Base-by-base conservation (phyloP, 2,329 filamentous ascomycete species). In the Hypoxylon sp. region DNA sequence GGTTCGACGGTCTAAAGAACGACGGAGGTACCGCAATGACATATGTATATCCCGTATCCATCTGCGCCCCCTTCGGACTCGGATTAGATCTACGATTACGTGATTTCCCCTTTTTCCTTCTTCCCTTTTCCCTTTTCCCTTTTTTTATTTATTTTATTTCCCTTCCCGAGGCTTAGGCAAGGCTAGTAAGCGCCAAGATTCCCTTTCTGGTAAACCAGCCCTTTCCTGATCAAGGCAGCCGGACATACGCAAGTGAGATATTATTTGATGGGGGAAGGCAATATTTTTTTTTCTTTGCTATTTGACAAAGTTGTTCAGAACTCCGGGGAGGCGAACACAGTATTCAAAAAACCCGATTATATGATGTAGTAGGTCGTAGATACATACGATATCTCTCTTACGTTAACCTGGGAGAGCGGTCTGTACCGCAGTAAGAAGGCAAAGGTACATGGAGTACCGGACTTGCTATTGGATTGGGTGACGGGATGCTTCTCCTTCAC, bases 121-220 rank as follows among this genome's bases (percentile, higher is more conserved):
- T n/a, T n/a, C n/a, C n/a, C n/a, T n/a, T n/a, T n/a, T 17, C 30
- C 57, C 48, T 38, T 30, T 59, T 38, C n/a, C n/a, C n/a, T n/a
- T 52, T 59, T 34, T 41, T 5, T 14, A 3, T 4, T 14, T 14
- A 2, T 5, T n/a, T n/a, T 58, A 36, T 52, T 55, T 25, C 43
- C 56, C 46, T 36, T 46, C 46, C 46, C 45, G 59, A 65, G 57
- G 56, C 65, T 69, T 65, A 65, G 64, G 30, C 53, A 67, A 64
- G 55, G 60, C 68, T 52, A 67, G 64, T 72, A 70, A 70, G 67
- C 67, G 67, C 67, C 64, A 68, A 68, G 64, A 45, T 17, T 32
- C 38, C 23, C 11, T 41, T 19, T 9, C 51, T 64, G 43, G 49
- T 38, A 55, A 59, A 57, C 32, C 21, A 45, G 17, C 21, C 46